Evolutionary conservation across 2,329 filamentous ascomycete species (phyloP).

Genomic region (Myrmaecium sp.): DNA sequence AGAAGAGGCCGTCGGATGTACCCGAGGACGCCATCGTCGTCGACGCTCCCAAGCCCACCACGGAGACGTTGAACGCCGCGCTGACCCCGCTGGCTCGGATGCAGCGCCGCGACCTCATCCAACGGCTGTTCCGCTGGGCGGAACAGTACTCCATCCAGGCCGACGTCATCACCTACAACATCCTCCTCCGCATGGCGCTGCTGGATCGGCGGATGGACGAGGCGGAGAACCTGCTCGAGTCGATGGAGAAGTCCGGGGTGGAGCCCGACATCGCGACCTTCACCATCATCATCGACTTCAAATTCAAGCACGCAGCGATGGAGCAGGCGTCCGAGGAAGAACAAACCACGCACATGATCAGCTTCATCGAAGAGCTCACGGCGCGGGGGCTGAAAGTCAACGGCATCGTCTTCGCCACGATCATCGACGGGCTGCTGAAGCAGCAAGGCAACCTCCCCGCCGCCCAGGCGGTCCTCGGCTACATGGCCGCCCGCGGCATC

Average conservation of each 20-base stretch:
- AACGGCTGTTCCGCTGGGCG: constrained; percentile 25
- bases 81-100: constrained; percentile 30
- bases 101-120: constrained; percentile 16
- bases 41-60: constrained; percentile 39
- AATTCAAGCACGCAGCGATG: constrained; percentile 34
- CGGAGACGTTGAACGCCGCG: constrained; percentile 52
- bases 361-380: constrained; percentile 28
- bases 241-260: constrained; percentile 42
- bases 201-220: constrained; percentile 30
- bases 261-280: constrained; percentile 52
- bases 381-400: constrained; percentile 40
- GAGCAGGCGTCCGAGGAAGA: constrained; percentile 26
- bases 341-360: constrained; percentile 35
- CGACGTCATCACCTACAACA: constrained; percentile 43
- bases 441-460: constrained; percentile 28
- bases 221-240: constrained; percentile 34
- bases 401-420: constrained; percentile 47
- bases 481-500: constrained; percentile 40
- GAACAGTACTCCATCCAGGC: constrained; percentile 27
- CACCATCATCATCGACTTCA: constrained; percentile 49
- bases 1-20: constrained; percentile 6
- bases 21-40: constrained; percentile 9
- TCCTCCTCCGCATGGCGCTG: constrained; percentile 45
- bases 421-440: constrained; percentile 48
- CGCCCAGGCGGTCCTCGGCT: constrained; percentile 42